Evolutionary conservation across 2,329 filamentous ascomycete genomes (phyloP).

Genomic region (Ambrosiella beaveri): DNA sequence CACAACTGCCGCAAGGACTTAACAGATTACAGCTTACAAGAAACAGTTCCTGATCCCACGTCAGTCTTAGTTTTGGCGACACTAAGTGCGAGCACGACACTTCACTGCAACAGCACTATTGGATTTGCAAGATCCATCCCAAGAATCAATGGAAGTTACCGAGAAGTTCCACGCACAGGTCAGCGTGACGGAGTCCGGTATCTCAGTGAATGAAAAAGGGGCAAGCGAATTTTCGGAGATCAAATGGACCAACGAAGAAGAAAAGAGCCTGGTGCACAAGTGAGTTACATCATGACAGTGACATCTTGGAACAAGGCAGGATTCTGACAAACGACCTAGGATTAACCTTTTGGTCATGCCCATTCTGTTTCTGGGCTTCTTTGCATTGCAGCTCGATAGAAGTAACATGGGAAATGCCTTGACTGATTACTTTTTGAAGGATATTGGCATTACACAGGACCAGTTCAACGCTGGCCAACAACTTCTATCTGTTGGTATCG

Average conservation of each 20-base stretch:
- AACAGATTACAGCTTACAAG: too few species aligned
- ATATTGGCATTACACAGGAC: constrained; percentile 32
- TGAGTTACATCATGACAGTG: constrained; percentile 9
- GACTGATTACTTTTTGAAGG: constrained; percentile 31
- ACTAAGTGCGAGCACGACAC: too few species aligned
- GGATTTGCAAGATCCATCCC: too few species aligned
- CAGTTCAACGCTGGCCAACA: constrained; percentile 36
- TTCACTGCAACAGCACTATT: too few species aligned
- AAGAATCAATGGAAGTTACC: too few species aligned
- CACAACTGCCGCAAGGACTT: too few species aligned
- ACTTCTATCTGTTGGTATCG: constrained; percentile 31
- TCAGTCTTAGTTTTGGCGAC: too few species aligned
- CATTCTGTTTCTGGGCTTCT: constrained; percentile 28
- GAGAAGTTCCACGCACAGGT: too few species aligned
- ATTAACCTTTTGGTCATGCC: constrained; percentile 29
- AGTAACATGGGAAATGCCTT: constrained; percentile 29
- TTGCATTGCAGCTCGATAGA: constrained; percentile 24
- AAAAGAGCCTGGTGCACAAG: constrained; percentile 18
- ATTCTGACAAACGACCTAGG: constrained; percentile 17
- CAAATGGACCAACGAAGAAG: constrained; percentile 18
- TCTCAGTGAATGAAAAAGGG: background rate
- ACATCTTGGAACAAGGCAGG: background rate
- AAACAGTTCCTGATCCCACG: too few species aligned
- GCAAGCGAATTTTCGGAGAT: background rate
- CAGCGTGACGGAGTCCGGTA: background rate